Percentiles rank a stretch among this genome's conserved stretches.
These are phyloP conservation scores for Petunia secreta DNA, from an alignment of 257 asterid genomes.

Conservation along the genomic window DNA sequence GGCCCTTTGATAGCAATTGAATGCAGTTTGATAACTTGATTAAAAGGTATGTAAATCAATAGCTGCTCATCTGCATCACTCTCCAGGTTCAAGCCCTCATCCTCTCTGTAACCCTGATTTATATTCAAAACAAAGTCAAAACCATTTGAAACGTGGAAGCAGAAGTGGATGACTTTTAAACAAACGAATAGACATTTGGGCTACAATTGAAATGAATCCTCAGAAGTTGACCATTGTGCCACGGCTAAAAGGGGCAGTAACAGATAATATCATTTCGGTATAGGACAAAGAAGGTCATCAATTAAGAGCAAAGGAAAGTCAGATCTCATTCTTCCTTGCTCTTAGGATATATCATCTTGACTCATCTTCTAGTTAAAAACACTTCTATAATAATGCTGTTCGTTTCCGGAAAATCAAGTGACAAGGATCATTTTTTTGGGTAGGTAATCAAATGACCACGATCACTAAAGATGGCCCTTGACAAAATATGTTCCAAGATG, in stretches of 20 bases:
- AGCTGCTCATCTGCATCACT: slow-evolving; percentile 99
- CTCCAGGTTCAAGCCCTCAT: slow-evolving; percentile 80
- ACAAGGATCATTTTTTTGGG: too few species aligned
- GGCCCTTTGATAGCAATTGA: slow-evolving; percentile 77
- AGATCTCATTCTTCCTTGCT: not conserved
- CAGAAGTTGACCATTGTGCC: not conserved
- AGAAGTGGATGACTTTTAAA: not conserved
- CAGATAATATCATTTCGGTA: not conserved
- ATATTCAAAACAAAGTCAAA: not conserved
- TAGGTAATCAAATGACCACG: not conserved
- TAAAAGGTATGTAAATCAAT: slow-evolving; percentile 82
- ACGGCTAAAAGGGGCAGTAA: not conserved
- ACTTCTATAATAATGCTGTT: not conserved
- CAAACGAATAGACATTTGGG: not conserved
- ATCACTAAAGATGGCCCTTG: not conserved
- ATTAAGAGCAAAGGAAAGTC: not conserved
- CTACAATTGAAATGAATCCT: not conserved
- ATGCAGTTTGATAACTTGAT: slow-evolving; percentile 84
- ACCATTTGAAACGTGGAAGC: slow-evolving; percentile 10
- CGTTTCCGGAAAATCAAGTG: not conserved
- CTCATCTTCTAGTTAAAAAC: not conserved
- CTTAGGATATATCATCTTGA: not conserved
- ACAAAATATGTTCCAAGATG: slow-evolving; percentile 5
- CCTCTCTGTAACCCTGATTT: slow-evolving; percentile 94
- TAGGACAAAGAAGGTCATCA: slow-evolving; percentile 4